A percentile compares a stretch with the other conserved stretches of the same genome.
These are phyloP conservation scores for Leucosporidium scottii DNA, from an alignment of 768 basidiomycete species.

Conservation along the genomic window DNA sequence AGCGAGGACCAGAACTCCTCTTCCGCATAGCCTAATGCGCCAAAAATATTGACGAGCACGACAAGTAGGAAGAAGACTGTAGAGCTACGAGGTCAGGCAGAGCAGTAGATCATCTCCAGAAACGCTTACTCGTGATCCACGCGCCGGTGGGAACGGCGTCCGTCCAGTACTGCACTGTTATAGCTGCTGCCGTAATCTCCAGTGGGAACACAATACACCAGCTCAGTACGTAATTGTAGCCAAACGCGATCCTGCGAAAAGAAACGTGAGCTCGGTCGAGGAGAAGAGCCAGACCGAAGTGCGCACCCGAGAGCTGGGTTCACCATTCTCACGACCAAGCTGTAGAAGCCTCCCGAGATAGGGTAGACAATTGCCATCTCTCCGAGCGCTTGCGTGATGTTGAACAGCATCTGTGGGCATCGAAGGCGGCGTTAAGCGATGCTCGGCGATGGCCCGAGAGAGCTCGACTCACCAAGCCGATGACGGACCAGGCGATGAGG, in stretches of 20 bases:
- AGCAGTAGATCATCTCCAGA: too few relatives aligned
- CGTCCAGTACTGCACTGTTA: slow-evolving; percentile 53
- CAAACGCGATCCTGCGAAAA: slow-evolving; percentile 29
- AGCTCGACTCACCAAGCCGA: slow-evolving; percentile 18
- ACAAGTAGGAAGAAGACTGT: slow-evolving; percentile 17
- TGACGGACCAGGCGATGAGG: slow-evolving; percentile 32
- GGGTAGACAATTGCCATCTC: slow-evolving; percentile 33
- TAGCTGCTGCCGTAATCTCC: slow-evolving; percentile 75
- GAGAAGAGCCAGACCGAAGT: too few relatives aligned
- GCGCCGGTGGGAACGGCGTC: slow-evolving; percentile 54
- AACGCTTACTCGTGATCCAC: slow-evolving; percentile 24
- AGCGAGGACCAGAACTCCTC: slow-evolving; percentile 76
- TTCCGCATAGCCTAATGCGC: slow-evolving; percentile 50
- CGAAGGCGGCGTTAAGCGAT: background rate
- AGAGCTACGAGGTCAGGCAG: background rate
- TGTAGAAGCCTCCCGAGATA: slow-evolving; percentile 37
- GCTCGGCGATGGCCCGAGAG: background rate
- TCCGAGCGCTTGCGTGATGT: slow-evolving; percentile 34
- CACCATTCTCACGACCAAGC: slow-evolving; percentile 34
- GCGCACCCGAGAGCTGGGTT: slow-evolving; percentile 21
- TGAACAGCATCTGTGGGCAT: background rate
- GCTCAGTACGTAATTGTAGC: slow-evolving; percentile 22
- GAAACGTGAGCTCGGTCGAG: too few relatives aligned
- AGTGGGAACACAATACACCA: slow-evolving; percentile 76
- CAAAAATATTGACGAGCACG: slow-evolving; percentile 55